These are phyloP conservation scores for Akanthomyces uredinophilus DNA, from an alignment of 2,329 filamentous ascomycete species.

Conservation along the genomic window DNA sequence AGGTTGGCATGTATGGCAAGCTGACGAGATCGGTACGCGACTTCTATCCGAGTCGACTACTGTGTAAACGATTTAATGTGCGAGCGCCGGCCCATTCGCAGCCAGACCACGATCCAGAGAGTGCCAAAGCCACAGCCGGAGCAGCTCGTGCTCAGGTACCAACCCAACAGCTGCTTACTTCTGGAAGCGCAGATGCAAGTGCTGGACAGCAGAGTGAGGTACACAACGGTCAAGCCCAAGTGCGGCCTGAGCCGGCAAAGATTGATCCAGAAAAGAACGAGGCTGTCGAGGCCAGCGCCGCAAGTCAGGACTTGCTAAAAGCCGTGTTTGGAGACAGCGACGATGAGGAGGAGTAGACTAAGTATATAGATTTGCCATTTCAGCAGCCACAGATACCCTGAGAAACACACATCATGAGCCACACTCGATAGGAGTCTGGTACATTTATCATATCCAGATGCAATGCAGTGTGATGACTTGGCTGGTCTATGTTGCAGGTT, in stretches of 20 bases:
- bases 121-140: not conserved
- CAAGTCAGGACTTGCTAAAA: slow-evolving; percentile 77
- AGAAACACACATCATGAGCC: not conserved
- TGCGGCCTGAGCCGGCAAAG: slow-evolving; percentile 23
- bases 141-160: slow-evolving; percentile 3
- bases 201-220: slow-evolving; percentile 17
- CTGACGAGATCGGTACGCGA: slow-evolving; percentile 69
- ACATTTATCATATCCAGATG: not conserved
- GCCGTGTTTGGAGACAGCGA: slow-evolving; percentile 91
- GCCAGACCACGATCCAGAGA: slow-evolving; percentile 35
- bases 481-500: not conserved
- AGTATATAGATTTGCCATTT: slow-evolving; percentile 2
- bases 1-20: slow-evolving; percentile 84
- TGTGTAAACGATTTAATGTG: slow-evolving; percentile 97
- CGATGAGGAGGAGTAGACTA: slow-evolving; percentile 45
- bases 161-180: slow-evolving; percentile 16
- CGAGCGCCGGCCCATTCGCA: slow-evolving; percentile 65
- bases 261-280: slow-evolving; percentile 69
- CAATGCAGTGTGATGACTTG: not conserved
- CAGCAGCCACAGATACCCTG: not conserved
- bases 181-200: not conserved
- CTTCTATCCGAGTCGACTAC: slow-evolving; percentile 74
- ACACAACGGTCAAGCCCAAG: not conserved
- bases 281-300: slow-evolving; percentile 61
- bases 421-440: not conserved